These are phyloP conservation scores for Yarrowia sp. DNA, from an alignment of 805 yeast genomes.

Conservation along the genomic window DNA sequence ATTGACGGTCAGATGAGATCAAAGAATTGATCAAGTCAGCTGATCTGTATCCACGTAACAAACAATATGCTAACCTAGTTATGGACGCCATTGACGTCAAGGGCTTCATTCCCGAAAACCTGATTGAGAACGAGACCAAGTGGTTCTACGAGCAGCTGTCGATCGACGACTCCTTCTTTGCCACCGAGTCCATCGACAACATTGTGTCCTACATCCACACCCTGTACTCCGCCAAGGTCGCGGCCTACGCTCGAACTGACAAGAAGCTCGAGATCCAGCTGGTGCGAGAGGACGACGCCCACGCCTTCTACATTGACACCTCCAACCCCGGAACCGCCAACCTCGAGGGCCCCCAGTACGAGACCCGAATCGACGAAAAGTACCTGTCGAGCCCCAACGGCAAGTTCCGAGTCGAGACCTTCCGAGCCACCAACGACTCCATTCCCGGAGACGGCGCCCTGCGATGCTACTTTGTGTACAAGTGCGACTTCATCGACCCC, in stretches of 20 bases:
- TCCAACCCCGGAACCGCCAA: constrained; percentile 59
- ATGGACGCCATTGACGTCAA: constrained; percentile 79
- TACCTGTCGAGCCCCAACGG: constrained; percentile 59
- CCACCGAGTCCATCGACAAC: constrained; percentile 78
- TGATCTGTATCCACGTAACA: too few species aligned
- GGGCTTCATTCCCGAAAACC: constrained; percentile 87
- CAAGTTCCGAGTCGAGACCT: constrained; percentile 75
- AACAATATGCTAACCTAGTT: constrained; percentile 53
- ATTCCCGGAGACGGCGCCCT: constrained; percentile 56
- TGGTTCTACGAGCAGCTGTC: constrained; percentile 92
- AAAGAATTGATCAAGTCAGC: too few species aligned
- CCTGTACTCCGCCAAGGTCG: constrained; percentile 89
- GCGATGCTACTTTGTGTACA: constrained; percentile 83
- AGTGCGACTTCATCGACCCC: constrained; percentile 60
- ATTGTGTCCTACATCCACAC: constrained; percentile 87
- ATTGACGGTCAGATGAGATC: too few species aligned
- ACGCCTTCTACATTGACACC: constrained; percentile 90
- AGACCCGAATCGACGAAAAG: constrained; percentile 78
- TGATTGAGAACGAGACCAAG: constrained; percentile 83
- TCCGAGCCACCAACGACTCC: constrained; percentile 58
- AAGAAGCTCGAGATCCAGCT: constrained; percentile 72
- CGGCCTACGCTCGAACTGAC: constrained; percentile 74
- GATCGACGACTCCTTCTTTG: constrained; percentile 90
- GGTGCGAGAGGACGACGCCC: constrained; percentile 79
- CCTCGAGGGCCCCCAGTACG: constrained; percentile 60